phyloP scores from a whole-genome alignment of 768 basidiomycete genomes.

The Lyophyllum shimeji region DNA sequence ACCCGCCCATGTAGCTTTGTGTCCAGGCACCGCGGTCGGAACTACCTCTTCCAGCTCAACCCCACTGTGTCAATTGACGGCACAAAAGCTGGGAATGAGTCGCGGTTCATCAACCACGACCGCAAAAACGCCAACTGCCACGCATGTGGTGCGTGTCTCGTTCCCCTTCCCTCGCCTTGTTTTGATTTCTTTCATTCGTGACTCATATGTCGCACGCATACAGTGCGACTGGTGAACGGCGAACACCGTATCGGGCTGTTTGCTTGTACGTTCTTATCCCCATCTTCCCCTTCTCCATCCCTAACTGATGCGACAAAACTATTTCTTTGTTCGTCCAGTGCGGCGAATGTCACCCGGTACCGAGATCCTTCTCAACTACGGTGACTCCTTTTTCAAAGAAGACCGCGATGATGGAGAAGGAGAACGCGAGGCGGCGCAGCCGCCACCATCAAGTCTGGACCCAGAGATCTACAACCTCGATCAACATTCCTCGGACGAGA shows the following conservation, averaged over 20 bases:
- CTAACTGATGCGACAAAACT: background rate
- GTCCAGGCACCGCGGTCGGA: constrained; percentile 48
- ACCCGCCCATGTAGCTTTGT: constrained; percentile 31
- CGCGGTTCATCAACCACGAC: constrained; percentile 71
- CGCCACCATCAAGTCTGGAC: background rate
- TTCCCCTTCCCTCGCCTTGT: background rate
- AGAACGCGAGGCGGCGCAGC: background rate
- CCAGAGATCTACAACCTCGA: constrained; percentile 10
- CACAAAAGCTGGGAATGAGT: constrained; percentile 53
- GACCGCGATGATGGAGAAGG: background rate
- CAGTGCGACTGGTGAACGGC: constrained; percentile 62
- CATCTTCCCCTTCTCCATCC: background rate
- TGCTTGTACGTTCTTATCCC: constrained; percentile 40
- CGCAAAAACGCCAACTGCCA: constrained; percentile 38
- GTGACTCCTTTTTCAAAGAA: constrained; percentile 42
- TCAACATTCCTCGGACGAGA: constrained; percentile 22
- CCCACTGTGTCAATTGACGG: constrained; percentile 50
- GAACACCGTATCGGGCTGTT: constrained; percentile 68
- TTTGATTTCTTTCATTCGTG: background rate
- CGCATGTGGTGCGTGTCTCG: constrained; percentile 38
- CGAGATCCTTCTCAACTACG: constrained; percentile 62
- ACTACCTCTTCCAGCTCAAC: constrained; percentile 64
- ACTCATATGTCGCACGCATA: constrained; percentile 20
- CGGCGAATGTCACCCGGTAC: constrained; percentile 38
- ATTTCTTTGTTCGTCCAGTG: constrained; percentile 24